phyloP scores from a whole-genome alignment of 23 red algal genomes.

The Gracilaria caudata region DNA sequence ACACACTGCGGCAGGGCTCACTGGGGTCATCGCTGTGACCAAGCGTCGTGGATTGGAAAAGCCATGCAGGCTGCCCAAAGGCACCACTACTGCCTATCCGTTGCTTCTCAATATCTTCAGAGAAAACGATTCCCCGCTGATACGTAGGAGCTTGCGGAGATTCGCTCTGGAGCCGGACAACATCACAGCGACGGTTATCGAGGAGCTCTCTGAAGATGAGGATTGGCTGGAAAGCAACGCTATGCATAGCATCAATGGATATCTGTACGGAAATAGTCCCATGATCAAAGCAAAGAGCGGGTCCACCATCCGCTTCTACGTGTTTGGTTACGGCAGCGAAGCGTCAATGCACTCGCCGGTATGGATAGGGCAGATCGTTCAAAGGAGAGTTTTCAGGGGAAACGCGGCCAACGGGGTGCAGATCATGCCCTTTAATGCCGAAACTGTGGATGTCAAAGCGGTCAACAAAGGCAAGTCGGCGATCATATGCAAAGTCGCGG shows the following conservation, averaged over 20 bases:
- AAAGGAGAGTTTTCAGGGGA: conserved; percentile 23
- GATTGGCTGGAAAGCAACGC: conserved; percentile 49
- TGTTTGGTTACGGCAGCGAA: conserved; percentile 57
- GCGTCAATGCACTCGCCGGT: conserved; percentile 59
- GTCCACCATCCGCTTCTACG: conserved; percentile 29
- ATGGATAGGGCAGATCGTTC: conserved; percentile 40
- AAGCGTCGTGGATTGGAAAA: conserved; percentile 8
- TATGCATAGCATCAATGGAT: conserved; percentile 44
- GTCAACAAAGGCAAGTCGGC: conserved; percentile 19
- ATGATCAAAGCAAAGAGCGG: background rate
- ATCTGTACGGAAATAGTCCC: conserved; percentile 49
- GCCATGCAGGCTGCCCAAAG: conserved; percentile 24
- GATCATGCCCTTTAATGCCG: conserved; percentile 44
- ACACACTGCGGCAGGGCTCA: conserved; percentile 60
- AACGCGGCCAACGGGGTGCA: conserved; percentile 34
- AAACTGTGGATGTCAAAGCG: conserved; percentile 38
- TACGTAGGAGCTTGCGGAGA: conserved; percentile 28
- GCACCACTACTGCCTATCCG: conserved; percentile 21
- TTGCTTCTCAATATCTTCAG: conserved; percentile 42
- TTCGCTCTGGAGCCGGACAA: conserved; percentile 7
- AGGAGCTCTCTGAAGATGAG: conserved; percentile 23
- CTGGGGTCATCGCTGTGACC: conserved; percentile 39
- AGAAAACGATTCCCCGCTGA: conserved; percentile 37
- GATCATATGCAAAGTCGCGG: conserved; percentile 38
- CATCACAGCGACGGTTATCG: conserved; percentile 3